These are phyloP conservation scores for Dimargaris cristalligena DNA, from an alignment of 192 early-diverging fungal genomes.

Conservation along the genomic window DNA sequence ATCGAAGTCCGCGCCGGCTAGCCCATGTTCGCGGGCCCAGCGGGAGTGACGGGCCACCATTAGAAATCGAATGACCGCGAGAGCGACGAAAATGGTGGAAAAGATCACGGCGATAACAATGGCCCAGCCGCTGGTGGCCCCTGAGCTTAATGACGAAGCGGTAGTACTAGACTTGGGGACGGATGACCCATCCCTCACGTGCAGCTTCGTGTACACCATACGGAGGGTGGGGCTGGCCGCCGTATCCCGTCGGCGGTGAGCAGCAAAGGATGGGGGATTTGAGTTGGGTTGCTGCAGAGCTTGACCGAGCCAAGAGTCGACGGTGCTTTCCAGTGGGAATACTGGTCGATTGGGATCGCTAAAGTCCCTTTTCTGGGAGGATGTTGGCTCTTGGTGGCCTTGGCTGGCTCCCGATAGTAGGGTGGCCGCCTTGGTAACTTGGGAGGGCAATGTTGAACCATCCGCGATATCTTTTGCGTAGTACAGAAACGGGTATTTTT, in stretches of 20 bases:
- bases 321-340: too few relatives aligned
- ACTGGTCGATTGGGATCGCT: too few relatives aligned
- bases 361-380: too few relatives aligned
- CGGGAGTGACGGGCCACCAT: background rate
- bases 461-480: background rate
- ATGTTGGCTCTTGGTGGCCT: too few relatives aligned
- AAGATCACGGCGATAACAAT: slow-evolving; percentile 4
- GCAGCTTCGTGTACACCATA: background rate
- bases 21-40: background rate
- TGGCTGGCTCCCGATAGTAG: too few relatives aligned
- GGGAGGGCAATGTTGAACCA: background rate
- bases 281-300: too few relatives aligned
- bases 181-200: background rate
- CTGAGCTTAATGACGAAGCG: background rate
- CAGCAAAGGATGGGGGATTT: too few relatives aligned
- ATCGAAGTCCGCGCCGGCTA: background rate
- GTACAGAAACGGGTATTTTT: background rate
- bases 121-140: slow-evolving; percentile 2
- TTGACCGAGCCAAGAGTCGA: too few relatives aligned
- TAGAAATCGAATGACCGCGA: background rate
- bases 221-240: background rate
- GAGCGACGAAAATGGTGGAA: background rate
- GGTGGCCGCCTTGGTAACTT: too few relatives aligned
- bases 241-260: too few relatives aligned
- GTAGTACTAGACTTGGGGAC: too few relatives aligned